These are phyloP conservation scores for Coix lacrymajobi DNA, from an alignment of 176 grass and related monocot species.

Conservation along the genomic window DNA sequence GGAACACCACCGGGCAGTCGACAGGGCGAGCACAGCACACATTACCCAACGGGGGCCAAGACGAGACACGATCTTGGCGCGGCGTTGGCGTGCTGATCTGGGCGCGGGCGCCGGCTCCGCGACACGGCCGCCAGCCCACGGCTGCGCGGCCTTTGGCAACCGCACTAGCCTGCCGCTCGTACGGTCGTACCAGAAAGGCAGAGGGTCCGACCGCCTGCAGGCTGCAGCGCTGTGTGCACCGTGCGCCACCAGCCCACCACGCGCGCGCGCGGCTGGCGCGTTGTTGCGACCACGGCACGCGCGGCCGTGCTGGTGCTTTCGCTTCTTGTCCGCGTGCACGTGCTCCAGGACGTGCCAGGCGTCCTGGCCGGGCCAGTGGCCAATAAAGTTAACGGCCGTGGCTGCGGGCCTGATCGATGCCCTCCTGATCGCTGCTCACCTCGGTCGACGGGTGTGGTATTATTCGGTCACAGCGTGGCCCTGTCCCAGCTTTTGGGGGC, in stretches of 20 bases:
- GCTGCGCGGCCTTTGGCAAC: not conserved
- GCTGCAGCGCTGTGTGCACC: not conserved
- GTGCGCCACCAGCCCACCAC: not conserved
- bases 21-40: not conserved
- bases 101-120: not conserved
- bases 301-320: not conserved
- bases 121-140: not conserved
- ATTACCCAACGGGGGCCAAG: not conserved
- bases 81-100: not conserved
- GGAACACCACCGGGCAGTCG: not conserved
- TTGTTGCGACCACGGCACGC: not conserved
- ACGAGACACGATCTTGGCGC: not conserved
- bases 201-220: not conserved
- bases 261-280: too few relatives aligned
- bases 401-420: not conserved
- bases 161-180: not conserved
- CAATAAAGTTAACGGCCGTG: constrained; percentile 16
- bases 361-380: not conserved
- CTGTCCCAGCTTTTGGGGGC: constrained; percentile 39
- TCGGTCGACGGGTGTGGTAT: constrained; percentile 14
- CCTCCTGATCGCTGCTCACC: not conserved
- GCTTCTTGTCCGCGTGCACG: not conserved
- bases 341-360: constrained; percentile 8
- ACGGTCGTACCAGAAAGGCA: not conserved
- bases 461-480: constrained; percentile 29